Conservation (phyloP, 2,329 filamentous ascomycete genomes). For the Trichothecium sympodiale region DNA sequence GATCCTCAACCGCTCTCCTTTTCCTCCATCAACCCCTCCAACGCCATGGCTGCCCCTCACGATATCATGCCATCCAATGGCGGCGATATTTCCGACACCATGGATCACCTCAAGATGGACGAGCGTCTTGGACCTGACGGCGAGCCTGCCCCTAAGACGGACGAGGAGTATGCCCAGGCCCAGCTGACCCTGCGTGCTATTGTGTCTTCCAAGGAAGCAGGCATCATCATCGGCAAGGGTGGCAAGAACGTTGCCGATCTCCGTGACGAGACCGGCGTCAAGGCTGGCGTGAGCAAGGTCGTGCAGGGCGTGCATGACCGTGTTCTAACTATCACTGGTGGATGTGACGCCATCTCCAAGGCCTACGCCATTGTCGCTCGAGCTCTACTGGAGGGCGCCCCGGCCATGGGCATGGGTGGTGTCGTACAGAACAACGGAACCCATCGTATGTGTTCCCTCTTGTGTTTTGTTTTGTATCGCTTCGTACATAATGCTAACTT, state of each 20-base stretch:
- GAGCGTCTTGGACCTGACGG: slow-evolving; percentile 62
- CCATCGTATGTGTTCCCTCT: slow-evolving; percentile 54
- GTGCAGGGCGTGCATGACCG: slow-evolving; percentile 96
- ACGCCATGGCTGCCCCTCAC: slow-evolving; percentile 51
- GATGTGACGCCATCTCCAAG: slow-evolving; percentile 77
- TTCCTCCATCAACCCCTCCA: slow-evolving; percentile 4
- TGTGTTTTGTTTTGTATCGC: neutral
- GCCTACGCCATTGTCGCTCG: slow-evolving; percentile 91
- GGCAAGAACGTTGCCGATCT: slow-evolving; percentile 98
- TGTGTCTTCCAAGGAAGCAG: slow-evolving; percentile 96
- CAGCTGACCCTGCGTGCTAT: slow-evolving; percentile 93
- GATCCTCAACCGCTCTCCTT: slow-evolving; percentile 1
- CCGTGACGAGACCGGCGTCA: slow-evolving; percentile 93
- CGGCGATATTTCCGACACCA: slow-evolving; percentile 46
- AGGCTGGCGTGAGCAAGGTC: slow-evolving; percentile 97
- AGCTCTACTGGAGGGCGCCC: slow-evolving; percentile 83
- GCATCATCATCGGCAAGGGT: slow-evolving; percentile 97
- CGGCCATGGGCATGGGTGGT: slow-evolving; percentile 92
- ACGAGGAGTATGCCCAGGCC: slow-evolving; percentile 90
- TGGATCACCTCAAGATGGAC: slow-evolving; percentile 56
- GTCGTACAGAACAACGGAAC: slow-evolving; percentile 79
- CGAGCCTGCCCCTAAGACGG: slow-evolving; percentile 75
- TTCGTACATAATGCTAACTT: too few species aligned
- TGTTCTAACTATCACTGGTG: slow-evolving; percentile 88
- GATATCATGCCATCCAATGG: slow-evolving; percentile 46